Percentiles rank a stretch among this genome's conserved stretches.
These are phyloP conservation scores for Albizia julibrissin DNA, from an alignment of 306 rosid species.

Conservation along the genomic window DNA sequence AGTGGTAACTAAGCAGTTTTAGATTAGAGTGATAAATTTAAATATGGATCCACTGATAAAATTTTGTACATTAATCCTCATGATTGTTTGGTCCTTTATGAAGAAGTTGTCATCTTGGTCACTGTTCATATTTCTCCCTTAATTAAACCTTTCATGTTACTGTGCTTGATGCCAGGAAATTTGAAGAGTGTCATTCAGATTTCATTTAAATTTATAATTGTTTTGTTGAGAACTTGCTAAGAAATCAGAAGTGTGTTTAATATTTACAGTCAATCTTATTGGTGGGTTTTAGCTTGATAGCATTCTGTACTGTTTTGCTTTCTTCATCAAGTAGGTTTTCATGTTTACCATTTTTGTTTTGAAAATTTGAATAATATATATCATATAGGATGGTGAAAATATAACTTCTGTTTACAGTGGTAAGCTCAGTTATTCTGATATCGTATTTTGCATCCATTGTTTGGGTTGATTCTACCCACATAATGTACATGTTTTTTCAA, in stretches of 20 bases:
- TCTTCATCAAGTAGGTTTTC: background rate
- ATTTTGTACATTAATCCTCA: background rate
- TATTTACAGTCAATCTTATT: background rate
- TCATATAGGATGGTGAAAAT: background rate
- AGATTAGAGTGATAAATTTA: background rate
- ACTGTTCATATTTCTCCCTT: background rate
- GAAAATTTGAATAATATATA: background rate
- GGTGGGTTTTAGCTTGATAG: background rate
- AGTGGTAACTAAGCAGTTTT: background rate
- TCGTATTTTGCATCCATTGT: constrained; percentile 21
- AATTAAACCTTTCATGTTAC: background rate
- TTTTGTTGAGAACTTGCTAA: background rate
- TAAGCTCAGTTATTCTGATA: constrained; percentile 19
- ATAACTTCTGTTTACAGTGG: constrained; percentile 15
- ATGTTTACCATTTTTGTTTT: background rate
- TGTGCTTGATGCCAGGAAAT: too few relatives aligned
- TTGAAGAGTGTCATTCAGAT: too few relatives aligned
- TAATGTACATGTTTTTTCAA: constrained; percentile 31
- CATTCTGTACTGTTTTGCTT: background rate
- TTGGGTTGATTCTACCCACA: constrained; percentile 25
- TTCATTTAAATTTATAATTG: too few relatives aligned
- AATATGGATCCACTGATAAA: background rate
- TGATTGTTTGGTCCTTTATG: background rate
- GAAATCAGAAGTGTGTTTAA: background rate
- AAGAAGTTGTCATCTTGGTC: background rate